Conservation (phyloP, 768 basidiomycete genomes). For the Pleurotus sapidus region DNA sequence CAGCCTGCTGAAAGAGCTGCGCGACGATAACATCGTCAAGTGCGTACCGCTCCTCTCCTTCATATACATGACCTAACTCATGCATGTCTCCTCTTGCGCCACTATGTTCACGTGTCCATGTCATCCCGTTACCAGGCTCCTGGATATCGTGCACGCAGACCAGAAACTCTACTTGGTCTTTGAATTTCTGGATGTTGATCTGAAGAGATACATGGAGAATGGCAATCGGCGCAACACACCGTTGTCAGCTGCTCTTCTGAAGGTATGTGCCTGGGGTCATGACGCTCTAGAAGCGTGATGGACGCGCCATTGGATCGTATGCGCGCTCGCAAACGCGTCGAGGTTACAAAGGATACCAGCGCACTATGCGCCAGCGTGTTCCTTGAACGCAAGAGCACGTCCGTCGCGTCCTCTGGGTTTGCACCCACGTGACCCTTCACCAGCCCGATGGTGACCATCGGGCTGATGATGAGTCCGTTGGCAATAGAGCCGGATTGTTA, state of each 20-base stretch:
- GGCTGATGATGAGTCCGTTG: no score
- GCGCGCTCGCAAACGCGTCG: constrained; percentile 9
- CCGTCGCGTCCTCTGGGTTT: neutral
- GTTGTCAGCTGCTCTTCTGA: constrained; percentile 70
- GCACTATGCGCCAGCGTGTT: no score
- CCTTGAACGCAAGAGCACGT: no score
- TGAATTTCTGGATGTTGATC: constrained; percentile 95
- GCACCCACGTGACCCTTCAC: neutral
- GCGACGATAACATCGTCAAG: constrained; percentile 96
- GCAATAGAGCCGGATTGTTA: neutral
- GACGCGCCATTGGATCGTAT: constrained; percentile 13
- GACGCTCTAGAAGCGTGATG: constrained; percentile 13
- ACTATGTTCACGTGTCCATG: neutral
- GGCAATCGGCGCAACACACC: constrained; percentile 71
- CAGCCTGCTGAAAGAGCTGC: constrained; percentile 93
- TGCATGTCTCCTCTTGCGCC: constrained; percentile 8
- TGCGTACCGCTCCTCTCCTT: constrained; percentile 27
- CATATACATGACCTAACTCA: neutral
- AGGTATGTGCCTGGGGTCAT: constrained; percentile 51
- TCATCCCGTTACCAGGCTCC: constrained; percentile 50
- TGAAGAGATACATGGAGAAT: constrained; percentile 96
- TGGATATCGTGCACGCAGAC: constrained; percentile 97
- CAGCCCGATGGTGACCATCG: neutral
- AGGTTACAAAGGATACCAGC: neutral
- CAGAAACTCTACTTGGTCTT: constrained; percentile 97